Evolutionary conservation across 176 grass and related monocot species (phyloP), one percentile per base, ranked within the genome.

Genomic region (Panicum miliaceum): DNA sequence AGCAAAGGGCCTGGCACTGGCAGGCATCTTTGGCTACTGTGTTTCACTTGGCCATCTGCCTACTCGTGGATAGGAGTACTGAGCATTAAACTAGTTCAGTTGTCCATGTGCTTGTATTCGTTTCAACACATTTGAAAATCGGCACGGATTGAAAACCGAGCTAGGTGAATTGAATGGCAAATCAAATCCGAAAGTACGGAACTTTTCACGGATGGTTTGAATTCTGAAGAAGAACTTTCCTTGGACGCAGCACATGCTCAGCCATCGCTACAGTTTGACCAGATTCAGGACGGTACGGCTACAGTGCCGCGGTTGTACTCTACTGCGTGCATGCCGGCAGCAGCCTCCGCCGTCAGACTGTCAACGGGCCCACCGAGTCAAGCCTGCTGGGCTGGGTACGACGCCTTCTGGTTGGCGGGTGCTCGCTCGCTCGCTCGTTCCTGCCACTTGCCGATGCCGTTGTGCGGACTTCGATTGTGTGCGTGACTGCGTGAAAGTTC

Each of bases 291-390:
- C 4, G 6, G 32, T 3, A 4, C 22, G 8, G 20, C 5, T 3
- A 16, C 6, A 19, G 43, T 40, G 13, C 20, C 15, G 46, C 20
- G 29, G 29, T 32, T 32, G 29, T 32, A 32, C 29, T 32, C 29
- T 32, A 1, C 47, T 14, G 12, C 32, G 23, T 23, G 29, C 27
- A 6, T 51, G 19, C 29, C 37, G 16, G 68, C 19, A 10, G 2
- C 43, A 48, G 8, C 47, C 58, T 23, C 43, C 61, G 27, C 42
- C 70, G 82, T 85, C 82, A 85, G 81, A 76, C 12, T 63, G 42
- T 45, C 62, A 52, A 85, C 51, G 76, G 22, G 23, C 5, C 48
- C 56, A 25, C n/a, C 45, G 25, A 64, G 73, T 83, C 86, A 72
- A 79, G 72, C 36, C 53, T 26, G 4, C 53, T 26, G 4, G 23